A percentile compares a stretch with the other conserved stretches of the same genome.
Conservation (phyloP, 257 asterid species). For the Scutellaria baicalensis region DNA sequence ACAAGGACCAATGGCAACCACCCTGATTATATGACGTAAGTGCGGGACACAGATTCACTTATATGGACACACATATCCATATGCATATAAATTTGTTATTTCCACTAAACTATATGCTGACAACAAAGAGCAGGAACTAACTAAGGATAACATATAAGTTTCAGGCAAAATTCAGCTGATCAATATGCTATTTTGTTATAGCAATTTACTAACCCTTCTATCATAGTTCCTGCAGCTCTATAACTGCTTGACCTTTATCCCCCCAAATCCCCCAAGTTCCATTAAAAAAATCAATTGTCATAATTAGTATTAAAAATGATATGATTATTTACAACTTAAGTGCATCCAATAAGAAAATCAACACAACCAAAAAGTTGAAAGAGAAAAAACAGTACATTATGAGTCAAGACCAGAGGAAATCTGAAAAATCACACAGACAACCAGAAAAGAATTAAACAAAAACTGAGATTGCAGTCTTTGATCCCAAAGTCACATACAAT, state of each 20-base stretch:
- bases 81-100: no score
- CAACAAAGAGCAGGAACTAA: not conserved
- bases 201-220: not conserved
- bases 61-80: no score
- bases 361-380: not conserved
- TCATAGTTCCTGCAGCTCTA: conserved; percentile 4
- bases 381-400: not conserved
- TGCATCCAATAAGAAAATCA: not conserved
- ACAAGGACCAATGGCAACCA: no score
- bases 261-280: not conserved
- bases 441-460: not conserved
- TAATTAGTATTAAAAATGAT: not conserved
- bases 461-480: not conserved
- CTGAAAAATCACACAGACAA: not conserved
- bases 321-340: not conserved
- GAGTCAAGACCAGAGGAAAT: not conserved
- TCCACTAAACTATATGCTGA: not conserved
- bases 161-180: not conserved
- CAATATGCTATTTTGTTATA: not conserved
- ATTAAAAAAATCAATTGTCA: not conserved
- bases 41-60: no score
- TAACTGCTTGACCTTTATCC: not conserved
- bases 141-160: not conserved
- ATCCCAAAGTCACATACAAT: conserved; percentile 4
- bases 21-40: no score